Evolutionary conservation across 441 rosid species (phyloP), one percentile per base, ranked within the genome.

Genomic region (Bruguiera hainesii): DNA sequence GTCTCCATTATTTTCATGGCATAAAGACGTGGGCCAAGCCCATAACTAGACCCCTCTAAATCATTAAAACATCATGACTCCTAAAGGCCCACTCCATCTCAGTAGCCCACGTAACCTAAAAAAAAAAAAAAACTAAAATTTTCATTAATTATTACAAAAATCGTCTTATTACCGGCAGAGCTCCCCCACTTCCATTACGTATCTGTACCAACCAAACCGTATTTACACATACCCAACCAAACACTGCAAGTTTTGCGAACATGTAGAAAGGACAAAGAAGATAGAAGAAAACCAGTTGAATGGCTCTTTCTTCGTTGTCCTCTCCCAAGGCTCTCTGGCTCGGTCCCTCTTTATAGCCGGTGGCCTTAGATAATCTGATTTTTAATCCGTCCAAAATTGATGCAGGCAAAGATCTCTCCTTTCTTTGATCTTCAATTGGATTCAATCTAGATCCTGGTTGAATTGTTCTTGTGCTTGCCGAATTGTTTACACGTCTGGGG

Each of bases 71-170:
- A 73, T 68, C 28, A 71, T 71, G 64, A 26, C 56, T 58, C 33
- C 19, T 9, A 29, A 63, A 60, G 63, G 76, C 83, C 83, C 80
- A 79, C 53, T 18, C 5, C 10, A 63, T 26, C 5, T 20, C 48
- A 11, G 18, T 15, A 70, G 65, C 76, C 78, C 80, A 50, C 64
- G 35, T 28, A 53, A 62, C 4, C 31, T 28, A 26, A 26, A 26
- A 26, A 26, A 26, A 26, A 26, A 15, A 5, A 51, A 7, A 18
- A 23, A 18, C 21, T 28, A 7, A 2, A 7, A 20, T 23, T 0
- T 21, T 3, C 19, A 21, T 35, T 6, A 39, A 5, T 49, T 48
- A 6, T 57, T 61, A 8, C 49, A 68, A 71, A 66, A 37, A 10
- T 10, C 15, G 10, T 37, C 46, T 37, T 37, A 0, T 37, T 10